Conservation (phyloP, 2,329 filamentous ascomycete species). For the Epichloe amarillans region DNA sequence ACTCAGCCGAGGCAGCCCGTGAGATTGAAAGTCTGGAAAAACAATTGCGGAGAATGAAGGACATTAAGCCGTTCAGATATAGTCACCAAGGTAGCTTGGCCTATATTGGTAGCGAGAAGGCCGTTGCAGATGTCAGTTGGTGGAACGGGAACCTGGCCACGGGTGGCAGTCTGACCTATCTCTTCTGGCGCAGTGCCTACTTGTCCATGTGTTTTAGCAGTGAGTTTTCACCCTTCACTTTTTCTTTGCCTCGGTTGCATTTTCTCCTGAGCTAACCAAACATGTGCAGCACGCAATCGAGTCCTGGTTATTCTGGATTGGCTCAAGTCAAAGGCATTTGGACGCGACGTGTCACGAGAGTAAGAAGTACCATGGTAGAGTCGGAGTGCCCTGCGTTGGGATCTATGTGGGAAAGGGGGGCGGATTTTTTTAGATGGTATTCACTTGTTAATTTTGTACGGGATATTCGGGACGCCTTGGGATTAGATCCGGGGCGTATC, state of each 20-base stretch:
- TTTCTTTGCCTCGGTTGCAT: not conserved
- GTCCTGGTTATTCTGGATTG: slow-evolving; percentile 88
- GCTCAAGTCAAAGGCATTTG: slow-evolving; percentile 94
- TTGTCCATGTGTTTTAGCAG: slow-evolving; percentile 99
- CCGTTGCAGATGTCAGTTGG: slow-evolving; percentile 94
- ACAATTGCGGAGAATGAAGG: slow-evolving; percentile 77
- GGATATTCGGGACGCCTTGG: not conserved
- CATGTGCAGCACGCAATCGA: slow-evolving; percentile 66
- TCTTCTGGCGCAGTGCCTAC: slow-evolving; percentile 97
- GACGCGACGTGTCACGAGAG: slow-evolving; percentile 83
- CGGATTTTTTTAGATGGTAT: not conserved
- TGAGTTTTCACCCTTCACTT: slow-evolving; percentile 39
- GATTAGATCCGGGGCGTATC: not conserved
- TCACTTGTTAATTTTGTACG: not conserved
- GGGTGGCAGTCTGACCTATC: slow-evolving; percentile 85
- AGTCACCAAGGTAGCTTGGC: slow-evolving; percentile 93
- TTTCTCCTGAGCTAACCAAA: slow-evolving; percentile 8
- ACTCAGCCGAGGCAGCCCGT: slow-evolving; percentile 52
- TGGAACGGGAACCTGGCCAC: slow-evolving; percentile 92
- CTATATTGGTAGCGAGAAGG: slow-evolving; percentile 97
- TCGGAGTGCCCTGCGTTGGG: not conserved
- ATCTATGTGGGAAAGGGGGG: not conserved
- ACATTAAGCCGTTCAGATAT: slow-evolving; percentile 96
- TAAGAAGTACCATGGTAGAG: slow-evolving; percentile 24
- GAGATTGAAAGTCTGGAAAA: slow-evolving; percentile 82